Evolutionary conservation across 164 flowering plant species (phyloP).

Genomic region (Chloranthus sessilifolius): DNA sequence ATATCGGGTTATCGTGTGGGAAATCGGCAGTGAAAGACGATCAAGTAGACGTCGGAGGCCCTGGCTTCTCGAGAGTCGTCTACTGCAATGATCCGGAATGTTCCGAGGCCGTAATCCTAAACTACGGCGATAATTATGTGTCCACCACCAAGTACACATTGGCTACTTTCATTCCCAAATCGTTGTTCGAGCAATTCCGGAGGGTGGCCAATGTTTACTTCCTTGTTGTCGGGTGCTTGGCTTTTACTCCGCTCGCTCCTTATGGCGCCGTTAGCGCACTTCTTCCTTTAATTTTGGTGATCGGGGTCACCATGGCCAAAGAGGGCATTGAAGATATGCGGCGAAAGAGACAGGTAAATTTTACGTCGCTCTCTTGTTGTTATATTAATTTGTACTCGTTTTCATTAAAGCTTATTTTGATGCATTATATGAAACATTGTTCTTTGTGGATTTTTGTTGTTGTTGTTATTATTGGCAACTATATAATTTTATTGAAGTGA

Average conservation of each 20-base stretch:
- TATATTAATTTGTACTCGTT: too few relatives aligned
- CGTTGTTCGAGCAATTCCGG: conserved; percentile 81
- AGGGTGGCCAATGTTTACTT: conserved; percentile 79
- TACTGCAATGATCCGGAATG: conserved; percentile 65
- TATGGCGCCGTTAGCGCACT: conserved; percentile 57
- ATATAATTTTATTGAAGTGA: too few relatives aligned
- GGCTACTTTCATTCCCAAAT: conserved; percentile 62
- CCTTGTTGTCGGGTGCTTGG: conserved; percentile 68
- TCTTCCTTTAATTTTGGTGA: conserved; percentile 55
- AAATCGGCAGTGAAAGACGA: conserved; percentile 26
- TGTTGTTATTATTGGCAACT: too few relatives aligned
- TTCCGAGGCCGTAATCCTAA: conserved; percentile 37
- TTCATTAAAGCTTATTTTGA: too few relatives aligned
- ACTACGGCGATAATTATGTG: conserved; percentile 60
- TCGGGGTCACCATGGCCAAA: conserved; percentile 79
- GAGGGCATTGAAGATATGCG: conserved; percentile 90
- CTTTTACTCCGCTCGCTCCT: conserved; percentile 79
- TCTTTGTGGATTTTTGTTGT: too few relatives aligned
- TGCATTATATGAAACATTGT: too few relatives aligned
- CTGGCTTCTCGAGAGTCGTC: conserved; percentile 67
- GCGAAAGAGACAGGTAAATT: conserved; percentile 60
- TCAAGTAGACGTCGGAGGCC: conserved; percentile 54
- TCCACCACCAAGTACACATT: conserved; percentile 77
- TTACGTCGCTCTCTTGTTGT: background rate
- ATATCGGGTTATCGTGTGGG: conserved; percentile 49